Base-by-base conservation (phyloP, 768 basidiomycete genomes). In the Trichaptum fuscoviolaceum region DNA sequence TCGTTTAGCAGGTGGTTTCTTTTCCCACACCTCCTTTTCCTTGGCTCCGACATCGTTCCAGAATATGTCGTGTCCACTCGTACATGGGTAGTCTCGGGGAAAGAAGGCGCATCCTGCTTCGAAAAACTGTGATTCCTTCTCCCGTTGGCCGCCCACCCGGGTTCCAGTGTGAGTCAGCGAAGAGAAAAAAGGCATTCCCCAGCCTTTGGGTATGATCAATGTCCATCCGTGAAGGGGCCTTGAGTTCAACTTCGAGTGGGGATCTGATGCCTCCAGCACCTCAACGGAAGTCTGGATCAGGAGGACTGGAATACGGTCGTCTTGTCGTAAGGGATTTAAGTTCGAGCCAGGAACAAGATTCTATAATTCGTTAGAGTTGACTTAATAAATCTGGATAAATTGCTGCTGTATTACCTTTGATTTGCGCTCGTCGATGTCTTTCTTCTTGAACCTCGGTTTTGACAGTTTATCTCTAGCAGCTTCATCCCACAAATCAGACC, bases 1-100 rank as follows among this genome's bases (percentile, higher is more conserved):
- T 66, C 93, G 83, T 78, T 98, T 99, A 7, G 93, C 95, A 7
- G 92, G 90, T 18, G 96, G 96, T 64, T 89, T 92, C 65, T 89
- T 78, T 63, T 85, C 84, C 95, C 95, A 98, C 20, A 77, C 78
- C 26, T 74, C 81, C 57, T 78, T 79, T 57, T 91, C 90, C 68
- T 85, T 80, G 1, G 72, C 73, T 27, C 80, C 89, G n/a, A 80
- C 80, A 23, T 80, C 73, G 1, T 75, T 73, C 62, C 84, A 82
- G 74, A 85, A 84, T 0, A 73, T 71, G 1, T 81, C 77, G 69
- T 89, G 90, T 0, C 88, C 84, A 9, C 73, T 63, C 0, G 87
- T 84, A 23, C 76, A 77, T 0, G 92, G 90, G 70, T 85, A 94
- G 74, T 97, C 95, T 62, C 87, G 85, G 24, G 96, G 96, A 74